A percentile compares a stretch with the other conserved stretches of the same genome.
These are phyloP conservation scores for Mucuna pruriens DNA, from an alignment of 306 rosid species.

Conservation along the genomic window DNA sequence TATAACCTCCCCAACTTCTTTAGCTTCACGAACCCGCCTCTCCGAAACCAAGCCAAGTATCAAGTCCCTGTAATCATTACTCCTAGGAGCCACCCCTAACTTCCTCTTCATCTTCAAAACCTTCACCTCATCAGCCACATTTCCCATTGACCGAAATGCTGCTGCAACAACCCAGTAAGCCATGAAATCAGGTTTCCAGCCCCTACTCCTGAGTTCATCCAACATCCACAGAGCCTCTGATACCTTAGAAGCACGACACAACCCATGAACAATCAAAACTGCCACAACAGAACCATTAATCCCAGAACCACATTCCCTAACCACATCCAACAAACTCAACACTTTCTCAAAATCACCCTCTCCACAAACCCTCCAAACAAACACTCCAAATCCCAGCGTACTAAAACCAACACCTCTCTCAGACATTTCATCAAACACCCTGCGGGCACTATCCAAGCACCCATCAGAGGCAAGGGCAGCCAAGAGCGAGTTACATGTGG, in stretches of 20 bases:
- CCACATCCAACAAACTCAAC: slow-evolving; percentile 59
- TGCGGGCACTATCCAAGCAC: slow-evolving; percentile 52
- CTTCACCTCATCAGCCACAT: slow-evolving; percentile 66
- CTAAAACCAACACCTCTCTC: slow-evolving; percentile 50
- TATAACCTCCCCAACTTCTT: slow-evolving; percentile 77
- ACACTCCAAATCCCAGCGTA: slow-evolving; percentile 85
- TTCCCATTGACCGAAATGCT: slow-evolving; percentile 53
- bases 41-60: slow-evolving; percentile 65
- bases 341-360: slow-evolving; percentile 50
- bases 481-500: slow-evolving; percentile 65
- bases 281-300: slow-evolving; percentile 80
- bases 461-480: slow-evolving; percentile 80
- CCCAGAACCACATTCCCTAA: slow-evolving; percentile 47
- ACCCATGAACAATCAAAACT: slow-evolving; percentile 69
- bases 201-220: slow-evolving; percentile 70
- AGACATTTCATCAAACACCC: slow-evolving; percentile 72
- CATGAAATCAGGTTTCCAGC: slow-evolving; percentile 92
- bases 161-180: slow-evolving; percentile 80
- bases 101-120: slow-evolving; percentile 92
- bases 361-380: slow-evolving; percentile 62
- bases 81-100: slow-evolving; percentile 89
- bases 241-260: slow-evolving; percentile 60
- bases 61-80: slow-evolving; percentile 63
- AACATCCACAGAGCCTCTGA: slow-evolving; percentile 65
- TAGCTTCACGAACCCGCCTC: slow-evolving; percentile 63